A percentile compares a stretch with the other conserved stretches of the same genome.
Evolutionary conservation across 2,329 filamentous ascomycete genomes (phyloP).

Genomic region (Penicillium sp.): DNA sequence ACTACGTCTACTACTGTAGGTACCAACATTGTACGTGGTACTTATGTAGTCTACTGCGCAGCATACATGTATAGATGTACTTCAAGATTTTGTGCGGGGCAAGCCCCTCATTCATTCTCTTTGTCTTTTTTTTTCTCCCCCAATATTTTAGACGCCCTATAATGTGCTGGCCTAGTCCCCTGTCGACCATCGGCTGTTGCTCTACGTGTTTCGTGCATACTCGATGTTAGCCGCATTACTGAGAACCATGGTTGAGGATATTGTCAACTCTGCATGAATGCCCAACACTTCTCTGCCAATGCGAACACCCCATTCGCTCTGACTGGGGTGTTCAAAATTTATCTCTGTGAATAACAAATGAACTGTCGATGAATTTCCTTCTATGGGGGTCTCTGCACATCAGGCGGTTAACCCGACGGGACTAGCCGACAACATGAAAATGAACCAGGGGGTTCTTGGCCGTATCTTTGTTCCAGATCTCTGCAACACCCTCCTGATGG

Average conservation of each 20-base stretch:
- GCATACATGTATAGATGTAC: constrained; percentile 2
- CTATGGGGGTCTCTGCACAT: constrained; percentile 5
- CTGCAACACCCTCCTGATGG: neutral
- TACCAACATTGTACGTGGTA: neutral
- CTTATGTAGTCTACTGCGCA: constrained; percentile 4
- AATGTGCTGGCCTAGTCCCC: constrained; percentile 9
- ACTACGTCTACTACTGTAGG: constrained; percentile 5
- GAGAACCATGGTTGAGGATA: constrained; percentile 27
- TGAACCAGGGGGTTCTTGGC: constrained; percentile 3
- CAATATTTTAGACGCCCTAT: constrained; percentile 2
- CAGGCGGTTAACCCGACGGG: constrained; percentile 6
- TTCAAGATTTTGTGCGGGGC: constrained; percentile 8
- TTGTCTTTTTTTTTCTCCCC: neutral
- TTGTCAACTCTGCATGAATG: constrained; percentile 41
- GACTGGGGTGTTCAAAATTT: neutral
- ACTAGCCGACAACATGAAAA: constrained; percentile 5
- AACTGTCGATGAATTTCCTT: constrained; percentile 4
- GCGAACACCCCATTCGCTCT: constrained; percentile 26
- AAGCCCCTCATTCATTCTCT: neutral
- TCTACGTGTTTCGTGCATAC: constrained; percentile 15
- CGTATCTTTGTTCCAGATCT: constrained; percentile 12
- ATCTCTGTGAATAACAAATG: neutral
- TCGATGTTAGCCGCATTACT: constrained; percentile 24
- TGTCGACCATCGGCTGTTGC: constrained; percentile 11
- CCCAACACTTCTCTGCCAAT: constrained; percentile 38